Conservation (phyloP, 805 yeast genomes). For the Zygosaccharomyces kombuchaensis region DNA sequence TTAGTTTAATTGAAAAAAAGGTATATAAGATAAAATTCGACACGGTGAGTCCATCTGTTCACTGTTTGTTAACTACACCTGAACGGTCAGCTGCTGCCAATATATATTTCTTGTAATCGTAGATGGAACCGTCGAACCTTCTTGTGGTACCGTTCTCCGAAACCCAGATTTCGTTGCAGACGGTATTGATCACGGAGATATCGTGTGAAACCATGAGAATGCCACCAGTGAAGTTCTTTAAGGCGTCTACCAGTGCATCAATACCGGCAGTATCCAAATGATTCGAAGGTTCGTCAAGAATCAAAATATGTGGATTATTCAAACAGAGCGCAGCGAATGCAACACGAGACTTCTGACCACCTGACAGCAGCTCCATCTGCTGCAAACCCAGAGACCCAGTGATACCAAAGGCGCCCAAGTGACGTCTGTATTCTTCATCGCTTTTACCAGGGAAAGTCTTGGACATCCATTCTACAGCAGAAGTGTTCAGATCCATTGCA, state of each 20-base stretch:
- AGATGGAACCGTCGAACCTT: conserved; percentile 75
- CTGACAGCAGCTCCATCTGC: conserved; percentile 83
- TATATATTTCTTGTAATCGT: conserved; percentile 86
- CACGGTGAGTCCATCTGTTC: conserved; percentile 7
- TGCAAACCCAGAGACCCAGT: conserved; percentile 92
- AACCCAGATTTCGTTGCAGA: conserved; percentile 94
- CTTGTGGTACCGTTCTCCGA: conserved; percentile 80
- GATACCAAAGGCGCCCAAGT: conserved; percentile 94
- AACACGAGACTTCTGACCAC: conserved; percentile 98
- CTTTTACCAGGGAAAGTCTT: conserved; percentile 84
- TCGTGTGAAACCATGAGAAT: conserved; percentile 97
- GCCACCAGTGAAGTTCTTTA: conserved; percentile 88
- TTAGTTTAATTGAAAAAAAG: neutral
- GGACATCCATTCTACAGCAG: conserved; percentile 95
- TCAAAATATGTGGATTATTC: conserved; percentile 82
- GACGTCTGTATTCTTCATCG: conserved; percentile 95
- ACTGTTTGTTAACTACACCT: conserved; percentile 91
- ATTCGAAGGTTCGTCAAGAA: conserved; percentile 96
- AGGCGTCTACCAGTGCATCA: conserved; percentile 90
- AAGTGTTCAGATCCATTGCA: conserved; percentile 80
- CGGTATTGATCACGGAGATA: conserved; percentile 81
- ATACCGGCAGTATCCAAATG: conserved; percentile 98
- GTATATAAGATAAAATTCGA: conserved; percentile 1
- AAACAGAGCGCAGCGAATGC: conserved; percentile 95
- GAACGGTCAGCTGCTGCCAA: conserved; percentile 68